Evolutionary conservation across 768 basidiomycete genomes (phyloP).

Genomic region (Ramaria rubella): DNA sequence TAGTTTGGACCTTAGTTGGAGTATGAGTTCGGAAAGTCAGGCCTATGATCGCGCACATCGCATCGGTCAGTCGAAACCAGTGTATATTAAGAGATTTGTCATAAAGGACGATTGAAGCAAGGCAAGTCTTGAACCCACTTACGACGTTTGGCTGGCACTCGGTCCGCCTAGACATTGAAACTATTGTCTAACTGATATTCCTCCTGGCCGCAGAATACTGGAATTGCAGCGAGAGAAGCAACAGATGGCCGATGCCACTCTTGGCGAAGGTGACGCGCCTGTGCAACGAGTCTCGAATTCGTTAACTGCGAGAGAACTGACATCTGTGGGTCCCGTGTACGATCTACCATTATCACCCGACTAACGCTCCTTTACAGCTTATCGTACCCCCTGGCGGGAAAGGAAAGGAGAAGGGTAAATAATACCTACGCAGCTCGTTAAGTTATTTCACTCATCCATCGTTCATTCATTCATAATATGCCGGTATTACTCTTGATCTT

Average conservation of each 20-base stretch:
- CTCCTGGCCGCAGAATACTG: background rate
- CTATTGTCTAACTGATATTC: constrained; percentile 38
- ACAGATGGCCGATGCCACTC: constrained; percentile 54
- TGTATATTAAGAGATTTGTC: constrained; percentile 60
- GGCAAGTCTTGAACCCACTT: constrained; percentile 33
- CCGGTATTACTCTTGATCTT: too few relatives aligned
- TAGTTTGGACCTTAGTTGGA: constrained; percentile 74
- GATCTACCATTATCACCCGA: background rate
- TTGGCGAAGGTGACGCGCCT: constrained; percentile 49
- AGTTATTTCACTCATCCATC: too few relatives aligned
- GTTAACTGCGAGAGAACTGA: constrained; percentile 3
- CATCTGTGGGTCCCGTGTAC: background rate
- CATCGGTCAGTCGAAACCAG: constrained; percentile 63
- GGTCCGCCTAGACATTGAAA: constrained; percentile 43
- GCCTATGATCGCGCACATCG: constrained; percentile 58
- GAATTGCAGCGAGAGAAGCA: constrained; percentile 25
- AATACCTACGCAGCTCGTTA: too few relatives aligned
- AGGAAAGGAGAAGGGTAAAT: too few relatives aligned
- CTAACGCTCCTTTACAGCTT: background rate
- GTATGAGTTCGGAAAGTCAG: constrained; percentile 63
- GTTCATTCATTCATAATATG: too few relatives aligned
- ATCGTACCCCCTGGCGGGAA: background rate
- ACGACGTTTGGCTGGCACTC: background rate
- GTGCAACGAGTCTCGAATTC: constrained; percentile 3
- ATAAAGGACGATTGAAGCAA: constrained; percentile 66